Evolutionary conservation across 345 rosid genomes (phyloP), one percentile per base, ranked within the genome.

Genomic region (Euphorbia pulcherrima): DNA sequence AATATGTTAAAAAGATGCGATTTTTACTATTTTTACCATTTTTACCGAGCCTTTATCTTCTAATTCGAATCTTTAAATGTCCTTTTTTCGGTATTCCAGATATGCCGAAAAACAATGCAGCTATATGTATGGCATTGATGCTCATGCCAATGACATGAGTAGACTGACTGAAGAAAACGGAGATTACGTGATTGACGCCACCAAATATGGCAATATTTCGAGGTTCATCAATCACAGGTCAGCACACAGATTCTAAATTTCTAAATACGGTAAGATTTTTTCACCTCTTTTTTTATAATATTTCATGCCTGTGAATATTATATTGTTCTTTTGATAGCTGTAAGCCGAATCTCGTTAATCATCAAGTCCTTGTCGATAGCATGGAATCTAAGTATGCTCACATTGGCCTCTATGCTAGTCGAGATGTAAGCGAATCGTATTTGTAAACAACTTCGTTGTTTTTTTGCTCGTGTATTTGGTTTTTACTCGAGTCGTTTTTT

Each of bases 141-240:
- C 85, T 68, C 90, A 80, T 68, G 80, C 86, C 41, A 90, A 86
- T 66, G 98, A 92, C 72, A 84, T 87, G 86, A 82, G 96, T 80
- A 82, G 98, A 87, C 69, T 95, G 71, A 82, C 83, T 3, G 96
- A 87, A 78, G 96, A 81, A 72, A 83, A 90, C 62, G 71, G 24
- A 10, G 77, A 67, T 27, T 90, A 75, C 78, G 80, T 81, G 64
- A 88, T 95, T 65, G 99, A 95, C 82, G 85, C 97, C 48, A 85
- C 96, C 4, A 83, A 78, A 44, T 76, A 84, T 68, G 97, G 97
- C 54, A 95, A 92, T 70, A 81, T 92, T 60, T 86, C 99, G 59
- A 80, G 97, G 59, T 95, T 90, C 83, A 88, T 95, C 73, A 95
- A 95, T 76, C 99, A 95, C 83, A 92, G 99, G 99, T 92, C 41